Percentiles rank a stretch among this genome's conserved stretches.
These are phyloP conservation scores for Ophiocytium majus DNA, from an alignment of 352 stramenopile species.

Conservation along the genomic window DNA sequence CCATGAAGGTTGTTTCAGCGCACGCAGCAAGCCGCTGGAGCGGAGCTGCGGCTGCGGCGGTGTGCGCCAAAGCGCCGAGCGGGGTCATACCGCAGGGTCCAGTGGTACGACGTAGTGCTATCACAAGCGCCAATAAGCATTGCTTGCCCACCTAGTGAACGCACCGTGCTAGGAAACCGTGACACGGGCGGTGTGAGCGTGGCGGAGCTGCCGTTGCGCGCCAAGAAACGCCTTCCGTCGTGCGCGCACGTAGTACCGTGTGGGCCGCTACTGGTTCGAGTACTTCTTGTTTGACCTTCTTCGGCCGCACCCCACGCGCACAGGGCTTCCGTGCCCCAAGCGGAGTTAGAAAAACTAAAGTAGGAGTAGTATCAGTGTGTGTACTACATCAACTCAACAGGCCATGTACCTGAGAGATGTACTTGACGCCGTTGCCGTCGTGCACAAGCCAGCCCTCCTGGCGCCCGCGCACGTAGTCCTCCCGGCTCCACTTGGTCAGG, in stretches of 20 bases:
- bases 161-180: too few species aligned
- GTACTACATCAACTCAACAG: neutral
- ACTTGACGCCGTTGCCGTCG: slow-evolving; percentile 97
- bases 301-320: too few species aligned
- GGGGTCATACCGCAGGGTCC: too few species aligned
- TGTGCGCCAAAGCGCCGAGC: neutral
- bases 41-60: neutral
- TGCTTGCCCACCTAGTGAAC: too few species aligned
- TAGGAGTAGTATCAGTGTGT: neutral
- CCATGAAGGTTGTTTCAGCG: neutral
- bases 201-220: neutral
- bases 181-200: too few species aligned
- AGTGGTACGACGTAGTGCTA: too few species aligned
- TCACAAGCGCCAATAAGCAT: too few species aligned
- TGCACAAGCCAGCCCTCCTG: slow-evolving; percentile 84
- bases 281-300: too few species aligned
- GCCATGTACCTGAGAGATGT: slow-evolving; percentile 51
- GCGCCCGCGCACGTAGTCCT: slow-evolving; percentile 91
- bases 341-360: neutral
- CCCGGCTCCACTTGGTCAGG: slow-evolving; percentile 92
- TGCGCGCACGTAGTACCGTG: too few species aligned
- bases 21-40: neutral
- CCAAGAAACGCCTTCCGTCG: neutral
- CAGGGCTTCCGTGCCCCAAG: too few species aligned
- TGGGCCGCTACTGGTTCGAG: too few species aligned